Conservation (phyloP, 805 yeast species). For the Scheffersomyces spartinae region DNA sequence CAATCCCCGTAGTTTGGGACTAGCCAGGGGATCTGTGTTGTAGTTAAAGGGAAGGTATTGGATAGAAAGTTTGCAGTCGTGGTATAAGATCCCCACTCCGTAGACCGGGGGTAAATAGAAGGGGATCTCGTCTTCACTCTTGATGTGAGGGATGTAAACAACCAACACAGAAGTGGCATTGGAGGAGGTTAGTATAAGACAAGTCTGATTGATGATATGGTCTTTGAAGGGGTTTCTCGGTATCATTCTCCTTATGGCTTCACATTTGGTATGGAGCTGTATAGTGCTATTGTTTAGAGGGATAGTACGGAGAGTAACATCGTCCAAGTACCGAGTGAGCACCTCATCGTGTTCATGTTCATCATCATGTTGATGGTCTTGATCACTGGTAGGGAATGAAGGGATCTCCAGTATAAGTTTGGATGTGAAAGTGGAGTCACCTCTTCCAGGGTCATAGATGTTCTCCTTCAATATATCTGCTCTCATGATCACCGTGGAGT, state of each 20-base stretch:
- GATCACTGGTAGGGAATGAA: conserved; percentile 17
- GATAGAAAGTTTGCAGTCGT: conserved; percentile 41
- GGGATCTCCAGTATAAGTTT: conserved; percentile 17
- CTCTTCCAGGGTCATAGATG: conserved; percentile 24
- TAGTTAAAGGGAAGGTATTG: conserved; percentile 59
- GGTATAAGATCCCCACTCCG: conserved; percentile 61
- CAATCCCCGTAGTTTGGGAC: conserved; percentile 15
- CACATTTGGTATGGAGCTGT: conserved; percentile 23
- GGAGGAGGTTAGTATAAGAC: conserved; percentile 35
- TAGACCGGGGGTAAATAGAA: conserved; percentile 81
- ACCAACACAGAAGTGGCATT: conserved; percentile 38
- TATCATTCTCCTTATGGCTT: conserved; percentile 72
- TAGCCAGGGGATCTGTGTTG: conserved; percentile 10
- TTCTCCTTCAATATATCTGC: conserved; percentile 66
- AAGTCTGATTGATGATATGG: conserved; percentile 73
- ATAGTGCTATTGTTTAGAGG: conserved; percentile 13
- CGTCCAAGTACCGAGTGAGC: conserved; percentile 23
- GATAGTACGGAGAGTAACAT: conserved; percentile 17
- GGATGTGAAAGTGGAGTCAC: conserved; percentile 16
- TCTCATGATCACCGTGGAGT: conserved; percentile 81
- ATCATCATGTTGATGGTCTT: no score
- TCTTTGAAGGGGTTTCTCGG: conserved; percentile 90
- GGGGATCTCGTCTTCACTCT: conserved; percentile 51
- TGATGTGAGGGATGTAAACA: conserved; percentile 70
- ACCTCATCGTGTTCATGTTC: conserved; percentile 8